Evolutionary conservation across 2,329 filamentous ascomycete genomes (phyloP).

Genomic region (Pseudogymnoascus sp.): DNA sequence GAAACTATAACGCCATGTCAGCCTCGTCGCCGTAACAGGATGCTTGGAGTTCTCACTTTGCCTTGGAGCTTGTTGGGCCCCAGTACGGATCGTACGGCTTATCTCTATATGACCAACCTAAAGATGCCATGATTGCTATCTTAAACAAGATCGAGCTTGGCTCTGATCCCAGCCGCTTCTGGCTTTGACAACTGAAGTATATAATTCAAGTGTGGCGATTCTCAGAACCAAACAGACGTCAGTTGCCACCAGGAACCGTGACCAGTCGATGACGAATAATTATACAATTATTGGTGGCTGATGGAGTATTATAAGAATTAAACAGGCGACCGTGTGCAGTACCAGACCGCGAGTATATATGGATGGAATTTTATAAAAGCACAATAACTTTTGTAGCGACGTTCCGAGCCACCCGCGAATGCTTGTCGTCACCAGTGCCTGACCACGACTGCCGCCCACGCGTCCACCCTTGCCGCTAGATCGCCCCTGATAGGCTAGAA

Average conservation of each 20-base stretch:
- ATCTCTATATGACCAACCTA: conserved; percentile 20
- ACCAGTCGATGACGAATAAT: neutral
- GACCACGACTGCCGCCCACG: neutral
- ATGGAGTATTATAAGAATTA: neutral
- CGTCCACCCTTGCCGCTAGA: neutral
- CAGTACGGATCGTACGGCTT: conserved; percentile 23
- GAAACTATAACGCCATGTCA: conserved; percentile 20
- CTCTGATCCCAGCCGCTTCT: neutral
- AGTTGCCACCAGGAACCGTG: neutral
- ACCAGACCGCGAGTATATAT: neutral
- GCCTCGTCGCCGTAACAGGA: neutral
- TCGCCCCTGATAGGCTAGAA: neutral
- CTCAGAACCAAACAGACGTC: neutral
- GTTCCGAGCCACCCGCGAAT: neutral
- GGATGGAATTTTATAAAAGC: neutral
- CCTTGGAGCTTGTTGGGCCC: conserved; percentile 21
- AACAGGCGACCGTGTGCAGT: neutral
- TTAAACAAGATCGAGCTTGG: neutral
- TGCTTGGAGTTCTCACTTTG: conserved; percentile 21
- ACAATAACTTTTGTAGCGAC: conserved; percentile 1
- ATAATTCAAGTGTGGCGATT: neutral
- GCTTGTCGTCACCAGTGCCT: conserved; percentile 3
- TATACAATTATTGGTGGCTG: neutral
- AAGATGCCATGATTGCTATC: neutral
- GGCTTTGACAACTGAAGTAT: neutral